Percentiles rank a stretch among this genome's conserved stretches.
phyloP scores from a whole-genome alignment of 2,329 filamentous ascomycete genomes.

The Colletotrichum incanum region DNA sequence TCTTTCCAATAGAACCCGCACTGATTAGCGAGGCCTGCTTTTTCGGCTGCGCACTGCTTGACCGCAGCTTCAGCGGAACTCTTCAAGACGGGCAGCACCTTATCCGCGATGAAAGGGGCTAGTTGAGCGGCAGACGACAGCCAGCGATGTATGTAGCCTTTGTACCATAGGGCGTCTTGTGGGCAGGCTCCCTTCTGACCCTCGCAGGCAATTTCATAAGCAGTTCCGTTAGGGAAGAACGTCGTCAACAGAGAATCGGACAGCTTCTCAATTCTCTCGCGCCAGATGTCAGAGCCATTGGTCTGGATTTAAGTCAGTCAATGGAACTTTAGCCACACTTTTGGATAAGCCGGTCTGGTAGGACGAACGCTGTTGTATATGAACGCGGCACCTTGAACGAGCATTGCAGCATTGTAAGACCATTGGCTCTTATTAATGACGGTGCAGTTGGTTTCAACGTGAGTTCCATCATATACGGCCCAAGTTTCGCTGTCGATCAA shows the following conservation, averaged over 20 bases:
- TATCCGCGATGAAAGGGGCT: slow-evolving; percentile 62
- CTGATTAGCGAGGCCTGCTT: slow-evolving; percentile 51
- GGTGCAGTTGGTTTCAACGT: slow-evolving; percentile 66
- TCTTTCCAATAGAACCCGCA: slow-evolving; percentile 66
- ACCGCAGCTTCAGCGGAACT: slow-evolving; percentile 66
- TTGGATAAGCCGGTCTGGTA: neutral
- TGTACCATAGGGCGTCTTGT: slow-evolving; percentile 72
- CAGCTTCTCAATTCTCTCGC: slow-evolving; percentile 60
- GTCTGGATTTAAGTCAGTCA: slow-evolving; percentile 59
- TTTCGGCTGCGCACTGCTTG: slow-evolving; percentile 63
- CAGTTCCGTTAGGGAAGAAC: slow-evolving; percentile 69
- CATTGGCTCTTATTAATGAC: slow-evolving; percentile 68
- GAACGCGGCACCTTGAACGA: slow-evolving; percentile 69
- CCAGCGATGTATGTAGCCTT: slow-evolving; percentile 69
- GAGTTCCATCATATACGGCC: slow-evolving; percentile 72
- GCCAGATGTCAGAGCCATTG: slow-evolving; percentile 35
- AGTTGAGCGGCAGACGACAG: slow-evolving; percentile 65
- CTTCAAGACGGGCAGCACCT: slow-evolving; percentile 62
- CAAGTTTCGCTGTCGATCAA: slow-evolving; percentile 69
- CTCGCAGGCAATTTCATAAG: slow-evolving; percentile 76
- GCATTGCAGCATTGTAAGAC: slow-evolving; percentile 68
- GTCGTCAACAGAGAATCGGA: slow-evolving; percentile 55
- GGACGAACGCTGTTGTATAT: slow-evolving; percentile 69
- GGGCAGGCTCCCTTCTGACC: slow-evolving; percentile 63
- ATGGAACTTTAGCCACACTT: neutral